Evolutionary conservation across 169 alveolate genomes (phyloP).

Genomic region (Besnoitia besnoiti): DNA sequence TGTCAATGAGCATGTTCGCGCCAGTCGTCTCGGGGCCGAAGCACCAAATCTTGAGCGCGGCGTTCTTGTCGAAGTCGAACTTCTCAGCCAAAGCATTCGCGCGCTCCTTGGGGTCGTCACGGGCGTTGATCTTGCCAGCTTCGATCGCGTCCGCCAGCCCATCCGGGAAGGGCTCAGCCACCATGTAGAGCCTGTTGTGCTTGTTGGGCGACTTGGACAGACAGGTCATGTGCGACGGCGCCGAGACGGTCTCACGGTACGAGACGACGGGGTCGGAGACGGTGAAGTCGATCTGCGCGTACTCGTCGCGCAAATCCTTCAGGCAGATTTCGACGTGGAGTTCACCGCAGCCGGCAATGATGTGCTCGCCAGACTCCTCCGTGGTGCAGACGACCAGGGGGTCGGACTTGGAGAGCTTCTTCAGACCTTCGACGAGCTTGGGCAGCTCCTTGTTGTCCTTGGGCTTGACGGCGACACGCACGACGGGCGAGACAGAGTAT

Average conservation of each 20-base stretch:
- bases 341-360: constrained; percentile 99
- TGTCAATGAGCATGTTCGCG: constrained; percentile 96
- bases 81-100: constrained; percentile 93
- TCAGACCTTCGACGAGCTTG: constrained; percentile 98
- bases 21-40: constrained; percentile 99
- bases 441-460: constrained; percentile 98
- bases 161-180: constrained; percentile 97
- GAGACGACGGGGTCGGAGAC: constrained; percentile 99
- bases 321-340: constrained; percentile 98
- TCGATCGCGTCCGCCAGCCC: constrained; percentile 97
- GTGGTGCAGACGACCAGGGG: constrained; percentile 98
- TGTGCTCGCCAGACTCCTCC: constrained; percentile 98
- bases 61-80: constrained; percentile 97
- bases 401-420: constrained; percentile 97
- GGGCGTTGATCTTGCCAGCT: constrained; percentile 90
- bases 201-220: constrained; percentile 99
- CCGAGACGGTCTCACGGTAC: constrained; percentile 98
- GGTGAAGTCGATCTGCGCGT: constrained; percentile 97
- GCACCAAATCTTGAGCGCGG: constrained; percentile 98
- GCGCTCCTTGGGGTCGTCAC: constrained; percentile 96
- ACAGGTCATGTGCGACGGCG: constrained; percentile 91
- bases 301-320: constrained; percentile 98
- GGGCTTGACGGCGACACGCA: constrained; percentile 99
- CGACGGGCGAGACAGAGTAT: constrained; percentile 99
- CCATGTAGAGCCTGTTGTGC: constrained; percentile 98